Evolutionary conservation across 345 rosid species (phyloP).

Genomic region (Aethionema arabicum): DNA sequence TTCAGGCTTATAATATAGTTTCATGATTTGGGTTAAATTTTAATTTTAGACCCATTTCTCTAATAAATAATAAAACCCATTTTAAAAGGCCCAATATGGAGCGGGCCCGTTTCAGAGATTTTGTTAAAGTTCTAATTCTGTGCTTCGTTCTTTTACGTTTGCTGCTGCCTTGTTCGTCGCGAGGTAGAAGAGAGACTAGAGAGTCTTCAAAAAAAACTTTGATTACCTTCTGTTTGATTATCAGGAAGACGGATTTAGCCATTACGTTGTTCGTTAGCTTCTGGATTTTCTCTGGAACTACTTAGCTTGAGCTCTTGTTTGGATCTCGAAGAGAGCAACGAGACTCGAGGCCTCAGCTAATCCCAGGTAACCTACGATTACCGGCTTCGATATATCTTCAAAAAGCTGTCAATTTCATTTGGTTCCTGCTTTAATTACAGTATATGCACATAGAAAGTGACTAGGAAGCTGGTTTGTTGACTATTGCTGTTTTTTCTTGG

Average conservation of each 20-base stretch:
- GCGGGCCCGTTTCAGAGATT: conserved; percentile 12
- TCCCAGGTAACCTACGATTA: conserved; percentile 13
- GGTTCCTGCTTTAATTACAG: neutral
- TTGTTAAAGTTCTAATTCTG: neutral
- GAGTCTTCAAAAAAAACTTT: neutral
- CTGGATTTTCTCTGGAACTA: conserved; percentile 21
- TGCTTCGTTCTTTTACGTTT: conserved; percentile 3
- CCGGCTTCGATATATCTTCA: neutral
- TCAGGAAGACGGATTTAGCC: conserved; percentile 9
- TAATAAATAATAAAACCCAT: conserved; percentile 2
- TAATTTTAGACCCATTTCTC: too few species aligned
- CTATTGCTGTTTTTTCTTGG: conserved; percentile 2
- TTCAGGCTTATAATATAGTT: too few species aligned
- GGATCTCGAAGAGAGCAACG: conserved; percentile 21
- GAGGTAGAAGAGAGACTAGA: conserved; percentile 8
- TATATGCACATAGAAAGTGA: neutral
- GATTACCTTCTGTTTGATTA: conserved; percentile 20
- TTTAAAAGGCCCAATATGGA: conserved; percentile 18
- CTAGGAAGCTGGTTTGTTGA: conserved; percentile 8
- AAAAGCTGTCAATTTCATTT: conserved; percentile 2
- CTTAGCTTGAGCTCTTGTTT: conserved; percentile 24
- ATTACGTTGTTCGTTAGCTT: conserved; percentile 27
- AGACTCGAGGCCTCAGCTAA: conserved; percentile 11
- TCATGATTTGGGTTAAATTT: conserved; percentile 5
- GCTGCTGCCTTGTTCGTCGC: neutral